Evolutionary conservation across 257 asterid species (phyloP).

Genomic region (Petunia axillaris): DNA sequence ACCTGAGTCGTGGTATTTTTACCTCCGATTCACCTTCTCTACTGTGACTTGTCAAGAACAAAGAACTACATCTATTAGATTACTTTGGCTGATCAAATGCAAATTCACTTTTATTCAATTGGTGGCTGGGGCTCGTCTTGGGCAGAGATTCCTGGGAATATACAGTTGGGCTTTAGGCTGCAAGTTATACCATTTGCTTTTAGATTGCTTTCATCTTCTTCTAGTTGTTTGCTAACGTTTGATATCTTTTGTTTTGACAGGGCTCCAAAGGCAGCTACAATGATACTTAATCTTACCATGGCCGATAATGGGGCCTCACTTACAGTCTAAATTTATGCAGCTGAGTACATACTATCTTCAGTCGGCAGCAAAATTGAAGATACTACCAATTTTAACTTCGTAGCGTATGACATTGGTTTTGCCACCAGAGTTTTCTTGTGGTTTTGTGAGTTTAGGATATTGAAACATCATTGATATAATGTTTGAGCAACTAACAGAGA

Average conservation of each 20-base stretch:
- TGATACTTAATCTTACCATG: constrained; percentile 77
- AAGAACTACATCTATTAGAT: not conserved
- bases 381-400: not conserved
- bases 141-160: not conserved
- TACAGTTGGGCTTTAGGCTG: not conserved
- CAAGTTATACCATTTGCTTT: constrained; percentile 3
- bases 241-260: constrained; percentile 40
- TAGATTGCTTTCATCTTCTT: not conserved
- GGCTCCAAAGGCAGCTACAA: constrained; percentile 94
- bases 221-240: not conserved
- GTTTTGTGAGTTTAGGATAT: not conserved
- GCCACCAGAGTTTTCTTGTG: not conserved
- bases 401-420: no score
- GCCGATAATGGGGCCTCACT: constrained; percentile 94
- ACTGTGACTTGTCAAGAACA: not conserved
- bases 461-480: not conserved
- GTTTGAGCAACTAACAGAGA: not conserved
- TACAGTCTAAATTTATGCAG: constrained; percentile 44
- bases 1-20: constrained; percentile 81
- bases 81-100: not conserved
- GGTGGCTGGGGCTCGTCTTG: not conserved
- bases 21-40: constrained; percentile 25
- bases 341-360: not conserved
- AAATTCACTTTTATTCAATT: not conserved
- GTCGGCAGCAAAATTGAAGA: not conserved